Evolutionary conservation across 2,329 filamentous ascomycete genomes (phyloP), one percentile per base, ranked within the genome.

Genomic region (Thermochaetoides dissita): DNA sequence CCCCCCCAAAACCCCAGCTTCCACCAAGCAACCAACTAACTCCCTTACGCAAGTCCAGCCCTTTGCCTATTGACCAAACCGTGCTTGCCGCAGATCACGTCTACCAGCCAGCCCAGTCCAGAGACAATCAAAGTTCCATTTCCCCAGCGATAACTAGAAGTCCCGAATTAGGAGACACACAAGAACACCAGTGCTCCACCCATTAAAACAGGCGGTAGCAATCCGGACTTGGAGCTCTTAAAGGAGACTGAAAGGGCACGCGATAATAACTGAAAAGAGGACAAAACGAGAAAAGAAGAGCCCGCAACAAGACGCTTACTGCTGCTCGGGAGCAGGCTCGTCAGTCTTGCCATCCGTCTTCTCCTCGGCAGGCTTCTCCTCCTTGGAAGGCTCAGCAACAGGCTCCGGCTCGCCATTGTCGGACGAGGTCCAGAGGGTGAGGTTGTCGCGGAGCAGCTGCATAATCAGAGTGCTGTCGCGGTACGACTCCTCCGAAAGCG

Each of bases 401-500:
- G 69, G 69, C 66, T 89, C 84, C 47, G 74, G 72, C 65, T 94
- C 89, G 57, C 72, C 79, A 57, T 76, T 84, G 63, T 94, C 88
- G 46, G 87, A 93, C 55, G 88, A 95, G 56, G 88, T 95, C 88
- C 88, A 95, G 66, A 95, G 82, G 53, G 88, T 95, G 50, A 96
- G 76, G 76, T 95, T 96, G 74, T 95, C 89, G 63, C 89, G 85
- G 64, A 96, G 82, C 50, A 96, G 77, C 76, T 96, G 89, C 89
- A 95, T 96, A 74, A 96, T 95, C 58, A 96, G 79, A 46, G 89
- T 96, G 79, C 87, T 94, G 71, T 96, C 89, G 62, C 88, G 85
- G 82, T 96, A 95, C 47, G 86, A 94, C 73, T 96, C 89, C 74
- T 95, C 89, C 47, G 86, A 94, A 52, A 96, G 76, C 40, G 87